phyloP scores from a whole-genome alignment of 805 yeast species.

The Henningerozyma blattae region DNA sequence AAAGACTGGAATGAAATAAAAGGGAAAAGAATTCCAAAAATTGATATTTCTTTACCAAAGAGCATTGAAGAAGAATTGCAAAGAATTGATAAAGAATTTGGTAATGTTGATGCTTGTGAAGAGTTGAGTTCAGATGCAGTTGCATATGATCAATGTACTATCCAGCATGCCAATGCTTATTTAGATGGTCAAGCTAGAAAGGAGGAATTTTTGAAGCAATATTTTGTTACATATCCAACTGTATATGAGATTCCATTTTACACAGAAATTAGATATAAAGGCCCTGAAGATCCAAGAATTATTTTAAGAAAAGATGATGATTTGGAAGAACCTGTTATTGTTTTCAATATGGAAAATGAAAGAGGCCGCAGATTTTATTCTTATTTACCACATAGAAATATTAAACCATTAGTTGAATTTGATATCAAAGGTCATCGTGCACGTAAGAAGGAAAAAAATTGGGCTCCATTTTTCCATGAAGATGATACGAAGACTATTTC shows the following conservation, averaged over 20 bases:
- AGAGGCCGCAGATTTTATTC: constrained; percentile 6
- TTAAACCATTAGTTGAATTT: constrained; percentile 3
- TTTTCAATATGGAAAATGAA: constrained; percentile 7
- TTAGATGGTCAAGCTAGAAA: constrained; percentile 6
- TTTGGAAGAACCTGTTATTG: constrained; percentile 8
- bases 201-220: constrained; percentile 3
- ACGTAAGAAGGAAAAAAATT: constrained; percentile 5
- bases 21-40: constrained; percentile 24
- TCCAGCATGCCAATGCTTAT: constrained; percentile 7
- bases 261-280: constrained; percentile 6
- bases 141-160: constrained; percentile 14
- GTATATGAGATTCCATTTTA: constrained; percentile 5
- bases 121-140: constrained; percentile 9
- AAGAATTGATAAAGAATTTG: constrained; percentile 3
- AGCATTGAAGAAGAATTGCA: constrained; percentile 13
- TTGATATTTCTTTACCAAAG: constrained; percentile 24
- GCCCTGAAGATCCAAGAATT: constrained; percentile 9
- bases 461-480: constrained; percentile 8
- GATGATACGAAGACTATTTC: background rate
- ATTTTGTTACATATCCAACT: constrained; percentile 8
- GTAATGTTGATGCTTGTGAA: constrained; percentile 6
- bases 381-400: constrained; percentile 9
- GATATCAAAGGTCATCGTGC: background rate
- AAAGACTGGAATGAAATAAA: constrained; percentile 35
- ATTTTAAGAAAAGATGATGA: constrained; percentile 4